Evolutionary conservation across 1,139 yeast genomes (phyloP).

Genomic region (Candida gigantensis): DNA sequence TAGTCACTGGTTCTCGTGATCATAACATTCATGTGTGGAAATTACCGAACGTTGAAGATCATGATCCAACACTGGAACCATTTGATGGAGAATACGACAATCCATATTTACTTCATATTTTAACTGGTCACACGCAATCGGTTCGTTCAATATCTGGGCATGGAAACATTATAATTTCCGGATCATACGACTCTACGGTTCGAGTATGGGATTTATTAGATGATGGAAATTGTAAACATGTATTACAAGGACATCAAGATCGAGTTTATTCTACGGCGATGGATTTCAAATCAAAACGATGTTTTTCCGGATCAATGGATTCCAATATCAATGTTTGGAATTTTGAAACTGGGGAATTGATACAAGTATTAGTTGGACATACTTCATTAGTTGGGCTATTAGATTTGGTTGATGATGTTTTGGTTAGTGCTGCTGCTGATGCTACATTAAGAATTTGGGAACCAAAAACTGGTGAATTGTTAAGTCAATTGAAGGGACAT

Average conservation of each 20-base stretch:
- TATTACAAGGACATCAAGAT: constrained; percentile 81
- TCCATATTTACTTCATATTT: constrained; percentile 73
- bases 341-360: constrained; percentile 67
- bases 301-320: constrained; percentile 94
- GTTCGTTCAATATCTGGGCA: constrained; percentile 88
- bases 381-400: constrained; percentile 86
- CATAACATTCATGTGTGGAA: constrained; percentile 88
- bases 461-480: constrained; percentile 70
- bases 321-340: constrained; percentile 90
- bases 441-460: constrained; percentile 91
- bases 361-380: constrained; percentile 78
- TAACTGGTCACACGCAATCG: constrained; percentile 83
- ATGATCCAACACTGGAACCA: constrained; percentile 38
- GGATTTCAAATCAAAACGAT: constrained; percentile 72
- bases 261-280: constrained; percentile 85
- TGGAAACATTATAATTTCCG: constrained; percentile 83
- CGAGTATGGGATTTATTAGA: constrained; percentile 86
- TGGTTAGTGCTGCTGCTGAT: constrained; percentile 98
- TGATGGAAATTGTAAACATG: constrained; percentile 70
- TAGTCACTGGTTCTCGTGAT: constrained; percentile 91
- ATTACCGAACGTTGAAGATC: constrained; percentile 59
- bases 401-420: constrained; percentile 70
- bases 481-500: constrained; percentile 79
- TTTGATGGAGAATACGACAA: constrained; percentile 48
- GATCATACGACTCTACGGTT: constrained; percentile 87